Evolutionary conservation across 192 early-diverging fungal genomes (phyloP).

Genomic region (Haplosporangium gracile): DNA sequence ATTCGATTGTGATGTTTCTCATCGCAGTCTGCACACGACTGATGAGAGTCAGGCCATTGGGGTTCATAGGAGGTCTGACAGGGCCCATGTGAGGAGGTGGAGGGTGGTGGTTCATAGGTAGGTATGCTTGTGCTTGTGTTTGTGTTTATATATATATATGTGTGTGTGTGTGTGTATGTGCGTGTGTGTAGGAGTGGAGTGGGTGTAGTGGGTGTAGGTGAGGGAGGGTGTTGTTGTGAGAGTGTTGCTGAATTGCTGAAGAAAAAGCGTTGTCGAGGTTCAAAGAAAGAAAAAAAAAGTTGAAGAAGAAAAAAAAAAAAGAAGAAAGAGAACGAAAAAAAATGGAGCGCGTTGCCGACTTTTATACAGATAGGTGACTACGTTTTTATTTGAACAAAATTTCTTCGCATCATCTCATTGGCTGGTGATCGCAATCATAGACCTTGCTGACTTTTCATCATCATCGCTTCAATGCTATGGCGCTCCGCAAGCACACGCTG

Average conservation of each 20-base stretch:
- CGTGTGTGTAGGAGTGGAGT: background rate
- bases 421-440: background rate
- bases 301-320: conserved; percentile 3
- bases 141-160: too few relatives aligned
- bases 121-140: too few relatives aligned
- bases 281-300: conserved; percentile 1
- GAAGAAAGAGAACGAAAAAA: background rate
- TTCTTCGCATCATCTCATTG: background rate
- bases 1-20: conserved; percentile 73
- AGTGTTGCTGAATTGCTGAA: too few relatives aligned
- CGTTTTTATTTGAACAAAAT: background rate
- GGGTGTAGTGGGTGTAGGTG: background rate
- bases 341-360: background rate
- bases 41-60: conserved; percentile 35
- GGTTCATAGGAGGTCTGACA: conserved; percentile 13
- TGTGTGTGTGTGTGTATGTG: conserved; percentile 7
- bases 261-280: background rate
- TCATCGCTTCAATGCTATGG: conserved; percentile 9
- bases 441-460: background rate
- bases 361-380: background rate
- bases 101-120: conserved; percentile 10
- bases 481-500: conserved; percentile 22
- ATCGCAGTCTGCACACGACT: conserved; percentile 66
- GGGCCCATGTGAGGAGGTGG: background rate
- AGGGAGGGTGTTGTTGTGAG: background rate